These are phyloP conservation scores for Magnolia changhungtana DNA, from an alignment of 164 flowering plant species.

Conservation along the genomic window DNA sequence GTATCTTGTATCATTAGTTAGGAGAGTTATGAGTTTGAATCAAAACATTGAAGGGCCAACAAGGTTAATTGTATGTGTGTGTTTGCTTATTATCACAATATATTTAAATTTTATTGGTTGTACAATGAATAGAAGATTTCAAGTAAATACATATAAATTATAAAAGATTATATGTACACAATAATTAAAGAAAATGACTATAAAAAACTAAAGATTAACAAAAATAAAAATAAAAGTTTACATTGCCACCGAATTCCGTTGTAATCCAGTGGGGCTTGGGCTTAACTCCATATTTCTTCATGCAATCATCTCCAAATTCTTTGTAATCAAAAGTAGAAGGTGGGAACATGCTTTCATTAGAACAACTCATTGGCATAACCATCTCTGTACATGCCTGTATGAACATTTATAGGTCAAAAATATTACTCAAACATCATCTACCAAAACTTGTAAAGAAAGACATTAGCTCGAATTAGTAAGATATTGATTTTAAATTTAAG, in stretches of 20 bases:
- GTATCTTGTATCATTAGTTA: no score
- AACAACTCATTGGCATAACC: constrained; percentile 62
- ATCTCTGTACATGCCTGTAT: constrained; percentile 57
- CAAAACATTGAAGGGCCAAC: no score
- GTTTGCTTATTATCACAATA: not conserved
- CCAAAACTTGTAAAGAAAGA: no score
- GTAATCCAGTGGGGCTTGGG: constrained; percentile 60
- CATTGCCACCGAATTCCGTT: constrained; percentile 57
- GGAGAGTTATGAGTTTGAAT: no score
- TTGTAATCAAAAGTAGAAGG: constrained; percentile 33
- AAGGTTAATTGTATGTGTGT: no score
- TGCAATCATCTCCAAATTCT: constrained; percentile 29
- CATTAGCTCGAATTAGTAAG: no score
- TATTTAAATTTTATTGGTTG: not conserved
- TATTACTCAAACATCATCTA: no score
- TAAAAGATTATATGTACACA: no score
- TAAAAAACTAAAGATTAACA: not conserved
- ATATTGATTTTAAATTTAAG: no score
- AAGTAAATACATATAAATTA: no score
- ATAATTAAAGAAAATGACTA: not conserved
- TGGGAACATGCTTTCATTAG: constrained; percentile 55
- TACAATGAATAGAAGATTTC: constrained; percentile 4
- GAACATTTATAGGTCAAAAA: not conserved
- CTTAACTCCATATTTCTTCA: constrained; percentile 28
- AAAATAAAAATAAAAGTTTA: constrained; percentile 16